phyloP scores from a whole-genome alignment of 148 eudicot species.

The Tetragonia tetragonoides region DNA sequence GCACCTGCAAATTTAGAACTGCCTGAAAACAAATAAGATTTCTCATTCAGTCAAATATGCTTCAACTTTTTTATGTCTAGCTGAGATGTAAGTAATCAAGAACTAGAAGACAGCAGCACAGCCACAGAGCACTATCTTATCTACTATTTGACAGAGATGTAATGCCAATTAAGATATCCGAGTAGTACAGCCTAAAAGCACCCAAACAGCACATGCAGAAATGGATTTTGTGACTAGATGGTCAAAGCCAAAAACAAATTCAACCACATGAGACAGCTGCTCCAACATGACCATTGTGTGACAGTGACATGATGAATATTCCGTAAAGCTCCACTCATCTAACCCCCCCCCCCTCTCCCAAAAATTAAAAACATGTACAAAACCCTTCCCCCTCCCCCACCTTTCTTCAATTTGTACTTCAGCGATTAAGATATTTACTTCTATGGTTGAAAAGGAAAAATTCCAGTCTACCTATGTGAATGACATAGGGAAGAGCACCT shows the following conservation, averaged over 20 bases:
- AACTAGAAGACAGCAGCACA: background rate
- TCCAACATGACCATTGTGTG: background rate
- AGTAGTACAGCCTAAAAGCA: background rate
- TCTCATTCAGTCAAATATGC: background rate
- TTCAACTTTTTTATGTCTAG: too few species aligned
- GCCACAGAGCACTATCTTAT: background rate
- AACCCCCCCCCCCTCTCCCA: background rate
- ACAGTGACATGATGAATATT: background rate
- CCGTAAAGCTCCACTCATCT: background rate
- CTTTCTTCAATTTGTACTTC: too few species aligned
- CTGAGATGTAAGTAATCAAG: background rate
- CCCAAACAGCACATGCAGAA: background rate
- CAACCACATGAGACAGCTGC: background rate
- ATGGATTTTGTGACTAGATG: background rate
- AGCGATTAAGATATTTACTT: background rate
- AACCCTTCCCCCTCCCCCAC: too few species aligned
- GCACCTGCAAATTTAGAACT: slow-evolving; percentile 80
- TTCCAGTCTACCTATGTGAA: background rate
- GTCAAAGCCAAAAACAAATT: background rate
- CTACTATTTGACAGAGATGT: background rate
- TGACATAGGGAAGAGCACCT: too few species aligned
- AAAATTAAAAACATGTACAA: too few species aligned
- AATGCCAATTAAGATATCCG: background rate
- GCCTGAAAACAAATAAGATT: slow-evolving; percentile 53
- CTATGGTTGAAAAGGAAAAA: background rate